Percentiles rank a stretch among this genome's conserved stretches.
phyloP scores from a whole-genome alignment of 164 flowering plant species.

The Euptelea pleiosperma region DNA sequence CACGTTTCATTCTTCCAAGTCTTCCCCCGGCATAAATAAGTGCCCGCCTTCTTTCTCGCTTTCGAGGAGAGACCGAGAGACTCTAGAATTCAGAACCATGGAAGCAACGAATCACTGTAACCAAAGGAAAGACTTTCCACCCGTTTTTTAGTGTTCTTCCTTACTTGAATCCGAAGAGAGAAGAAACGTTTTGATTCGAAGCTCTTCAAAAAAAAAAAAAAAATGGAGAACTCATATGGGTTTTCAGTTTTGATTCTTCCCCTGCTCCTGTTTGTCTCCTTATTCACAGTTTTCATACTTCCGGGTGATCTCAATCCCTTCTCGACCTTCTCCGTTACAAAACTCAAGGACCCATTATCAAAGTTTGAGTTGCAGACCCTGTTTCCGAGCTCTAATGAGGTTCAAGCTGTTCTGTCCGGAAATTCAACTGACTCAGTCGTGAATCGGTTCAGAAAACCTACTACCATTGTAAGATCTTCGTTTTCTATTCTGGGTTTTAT shows the following conservation, averaged over 20 bases:
- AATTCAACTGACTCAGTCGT: not conserved
- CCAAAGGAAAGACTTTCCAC: slow-evolving; percentile 6
- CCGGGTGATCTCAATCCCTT: not conserved
- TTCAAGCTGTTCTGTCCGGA: slow-evolving; percentile 7
- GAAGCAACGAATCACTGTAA: slow-evolving; percentile 6
- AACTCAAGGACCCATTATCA: not conserved
- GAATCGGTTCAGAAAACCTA: slow-evolving; percentile 4
- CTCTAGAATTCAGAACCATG: too few relatives aligned
- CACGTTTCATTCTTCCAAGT: too few relatives aligned
- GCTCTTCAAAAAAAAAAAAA: not conserved
- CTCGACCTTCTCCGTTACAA: not conserved
- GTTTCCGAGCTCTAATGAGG: slow-evolving; percentile 5
- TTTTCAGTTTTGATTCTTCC: not conserved
- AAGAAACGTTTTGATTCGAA: too few relatives aligned
- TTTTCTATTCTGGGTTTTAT: not conserved
- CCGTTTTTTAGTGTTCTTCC: not conserved
- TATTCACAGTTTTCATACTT: too few relatives aligned
- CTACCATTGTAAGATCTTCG: slow-evolving; percentile 6
- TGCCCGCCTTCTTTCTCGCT: too few relatives aligned
- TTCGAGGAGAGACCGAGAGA: too few relatives aligned
- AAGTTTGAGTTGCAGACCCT: slow-evolving; percentile 17
- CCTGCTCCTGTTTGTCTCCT: not conserved
- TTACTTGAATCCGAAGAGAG: too few relatives aligned
- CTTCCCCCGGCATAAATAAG: too few relatives aligned
- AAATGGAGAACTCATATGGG: not conserved